Percentiles rank a stretch among this genome's conserved stretches.
Evolutionary conservation across 2,329 filamentous ascomycete species (phyloP).

Genomic region (Neodidymelliopsis sp.): DNA sequence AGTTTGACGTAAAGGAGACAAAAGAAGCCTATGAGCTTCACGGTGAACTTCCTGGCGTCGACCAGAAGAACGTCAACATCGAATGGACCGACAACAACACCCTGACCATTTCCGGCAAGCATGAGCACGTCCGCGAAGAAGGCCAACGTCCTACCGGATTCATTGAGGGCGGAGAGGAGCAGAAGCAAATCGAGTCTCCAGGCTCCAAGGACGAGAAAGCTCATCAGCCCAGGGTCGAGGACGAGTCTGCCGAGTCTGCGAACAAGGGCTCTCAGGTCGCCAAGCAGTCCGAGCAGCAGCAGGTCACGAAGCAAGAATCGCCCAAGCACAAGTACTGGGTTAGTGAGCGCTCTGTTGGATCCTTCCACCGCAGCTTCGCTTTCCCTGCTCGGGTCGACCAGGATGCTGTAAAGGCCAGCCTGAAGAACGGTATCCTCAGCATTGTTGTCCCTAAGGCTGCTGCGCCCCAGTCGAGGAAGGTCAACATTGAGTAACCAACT

Average conservation of each 20-base stretch:
- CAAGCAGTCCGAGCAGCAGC: constrained; percentile 46
- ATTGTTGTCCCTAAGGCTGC: constrained; percentile 65
- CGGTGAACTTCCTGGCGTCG: constrained; percentile 79
- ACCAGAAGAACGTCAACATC: constrained; percentile 76
- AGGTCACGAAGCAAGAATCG: constrained; percentile 52
- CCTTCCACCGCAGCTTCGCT: constrained; percentile 66
- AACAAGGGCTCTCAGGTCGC: constrained; percentile 35
- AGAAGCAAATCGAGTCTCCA: constrained; percentile 34
- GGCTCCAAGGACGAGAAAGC: constrained; percentile 15
- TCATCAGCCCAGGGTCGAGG: constrained; percentile 68
- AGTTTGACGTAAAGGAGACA: constrained; percentile 79
- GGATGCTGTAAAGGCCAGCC: constrained; percentile 65
- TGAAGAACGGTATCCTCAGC: constrained; percentile 67
- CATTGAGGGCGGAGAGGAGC: constrained; percentile 50
- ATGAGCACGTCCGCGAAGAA: constrained; percentile 69
- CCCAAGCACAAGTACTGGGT: constrained; percentile 74
- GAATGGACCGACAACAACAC: constrained; percentile 82
- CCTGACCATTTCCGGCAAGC: constrained; percentile 72
- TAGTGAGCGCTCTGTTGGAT: constrained; percentile 65
- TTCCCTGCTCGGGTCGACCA: constrained; percentile 67
- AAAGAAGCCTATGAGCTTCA: constrained; percentile 75
- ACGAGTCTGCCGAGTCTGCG: constrained; percentile 55
- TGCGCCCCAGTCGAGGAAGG: constrained; percentile 58
- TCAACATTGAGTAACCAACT: constrained; percentile 54
- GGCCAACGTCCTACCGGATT: constrained; percentile 59